Percentiles rank a stretch among this genome's conserved stretches.
phyloP scores from a whole-genome alignment of 495 filamentous ascomycete genomes.

The Chaetomium tenue region DNA sequence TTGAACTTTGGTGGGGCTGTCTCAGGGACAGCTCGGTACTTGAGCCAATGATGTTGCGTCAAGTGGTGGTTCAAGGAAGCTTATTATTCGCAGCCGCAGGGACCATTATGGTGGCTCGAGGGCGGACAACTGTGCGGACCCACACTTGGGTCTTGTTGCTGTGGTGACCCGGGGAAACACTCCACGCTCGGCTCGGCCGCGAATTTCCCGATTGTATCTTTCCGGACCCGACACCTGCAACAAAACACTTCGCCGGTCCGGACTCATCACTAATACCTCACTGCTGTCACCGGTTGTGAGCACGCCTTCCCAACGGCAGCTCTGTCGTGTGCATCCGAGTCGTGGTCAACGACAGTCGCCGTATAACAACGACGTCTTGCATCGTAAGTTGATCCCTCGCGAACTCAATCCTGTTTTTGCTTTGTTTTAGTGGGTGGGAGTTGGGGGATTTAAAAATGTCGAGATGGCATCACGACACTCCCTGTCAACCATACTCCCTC shows the following conservation, averaged over 20 bases:
- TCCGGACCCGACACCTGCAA: conserved; percentile 14
- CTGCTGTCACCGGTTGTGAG: not conserved
- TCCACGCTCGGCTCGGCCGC: not conserved
- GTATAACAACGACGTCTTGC: not conserved
- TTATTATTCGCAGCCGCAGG: conserved; percentile 13
- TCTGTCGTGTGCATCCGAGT: not conserved
- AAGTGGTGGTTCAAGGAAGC: conserved; percentile 4
- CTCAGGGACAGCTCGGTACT: not conserved
- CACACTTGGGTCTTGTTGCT: conserved; percentile 18
- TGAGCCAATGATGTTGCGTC: conserved; percentile 17
- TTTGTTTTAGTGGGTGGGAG: too few species aligned
- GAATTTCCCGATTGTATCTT: conserved; percentile 13
- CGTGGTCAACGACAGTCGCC: not conserved
- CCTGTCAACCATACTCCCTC: not conserved
- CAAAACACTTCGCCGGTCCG: not conserved
- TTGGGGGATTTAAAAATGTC: too few species aligned
- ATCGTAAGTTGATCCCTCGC: not conserved
- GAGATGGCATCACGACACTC: too few species aligned
- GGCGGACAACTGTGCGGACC: too few species aligned
- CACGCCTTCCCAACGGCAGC: not conserved
- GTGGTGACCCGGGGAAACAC: conserved; percentile 20
- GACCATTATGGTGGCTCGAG: too few species aligned
- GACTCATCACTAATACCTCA: not conserved
- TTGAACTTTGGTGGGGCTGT: conserved; percentile 21
- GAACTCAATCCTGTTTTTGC: not conserved